These are phyloP conservation scores for Penicillium coffeae DNA, from an alignment of 495 filamentous ascomycete genomes.

Conservation along the genomic window DNA sequence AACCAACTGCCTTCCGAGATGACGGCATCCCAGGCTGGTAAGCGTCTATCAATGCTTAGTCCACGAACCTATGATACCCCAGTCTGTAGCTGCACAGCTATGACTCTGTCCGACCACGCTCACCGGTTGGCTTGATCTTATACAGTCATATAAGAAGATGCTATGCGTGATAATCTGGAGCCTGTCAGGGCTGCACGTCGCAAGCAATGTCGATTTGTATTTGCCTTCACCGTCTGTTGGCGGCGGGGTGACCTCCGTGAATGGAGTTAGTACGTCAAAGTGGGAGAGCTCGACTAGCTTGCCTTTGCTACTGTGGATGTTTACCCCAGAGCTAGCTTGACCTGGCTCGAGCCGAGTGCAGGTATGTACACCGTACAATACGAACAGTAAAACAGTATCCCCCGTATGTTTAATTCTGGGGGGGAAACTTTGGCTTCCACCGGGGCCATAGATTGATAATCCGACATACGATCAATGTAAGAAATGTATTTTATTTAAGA, in stretches of 20 bases:
- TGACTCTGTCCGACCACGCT: background rate
- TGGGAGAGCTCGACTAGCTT: too few relatives aligned
- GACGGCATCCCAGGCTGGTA: constrained; percentile 1
- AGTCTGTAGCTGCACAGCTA: background rate
- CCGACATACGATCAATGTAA: background rate
- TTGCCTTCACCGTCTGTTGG: constrained; percentile 1
- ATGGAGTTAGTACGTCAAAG: background rate
- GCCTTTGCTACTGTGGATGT: too few relatives aligned
- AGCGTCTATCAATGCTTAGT: background rate
- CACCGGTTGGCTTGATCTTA: background rate
- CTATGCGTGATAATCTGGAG: constrained; percentile 3
- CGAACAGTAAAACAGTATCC: background rate
- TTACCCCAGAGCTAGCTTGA: background rate
- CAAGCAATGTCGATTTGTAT: background rate
- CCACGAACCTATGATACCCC: background rate
- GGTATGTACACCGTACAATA: background rate
- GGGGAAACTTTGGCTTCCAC: background rate
- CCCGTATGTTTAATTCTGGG: background rate
- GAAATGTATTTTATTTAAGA: background rate
- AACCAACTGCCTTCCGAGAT: background rate
- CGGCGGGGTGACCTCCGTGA: background rate
- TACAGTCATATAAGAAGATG: background rate
- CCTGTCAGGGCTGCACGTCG: constrained; percentile 10
- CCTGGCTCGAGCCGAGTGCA: background rate
- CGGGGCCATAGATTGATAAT: background rate